These are phyloP conservation scores for Berkeleyomyces basicola DNA, from an alignment of 2,329 filamentous ascomycete species.

Conservation along the genomic window DNA sequence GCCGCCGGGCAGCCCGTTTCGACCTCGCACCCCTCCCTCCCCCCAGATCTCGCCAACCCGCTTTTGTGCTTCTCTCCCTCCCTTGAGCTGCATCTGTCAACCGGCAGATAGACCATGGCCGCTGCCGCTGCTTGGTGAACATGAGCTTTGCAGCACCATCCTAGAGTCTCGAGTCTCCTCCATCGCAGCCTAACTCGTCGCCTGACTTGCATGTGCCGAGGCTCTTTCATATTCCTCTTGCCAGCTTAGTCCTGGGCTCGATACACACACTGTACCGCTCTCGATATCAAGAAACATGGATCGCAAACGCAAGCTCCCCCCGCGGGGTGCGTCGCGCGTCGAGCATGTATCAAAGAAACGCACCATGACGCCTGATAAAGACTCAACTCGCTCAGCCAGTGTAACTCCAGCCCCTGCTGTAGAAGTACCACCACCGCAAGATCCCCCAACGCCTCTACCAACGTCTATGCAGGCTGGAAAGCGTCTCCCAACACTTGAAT, in stretches of 20 bases:
- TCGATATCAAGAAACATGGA: slow-evolving; percentile 31
- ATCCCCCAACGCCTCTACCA: slow-evolving; percentile 33
- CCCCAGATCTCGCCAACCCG: not conserved
- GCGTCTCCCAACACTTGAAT: slow-evolving; percentile 53
- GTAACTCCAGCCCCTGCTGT: slow-evolving; percentile 31
- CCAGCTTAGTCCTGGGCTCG: not conserved
- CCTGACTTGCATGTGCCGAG: not conserved
- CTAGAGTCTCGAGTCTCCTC: not conserved
- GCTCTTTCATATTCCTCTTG: not conserved
- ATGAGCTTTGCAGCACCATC: not conserved
- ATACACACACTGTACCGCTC: not conserved
- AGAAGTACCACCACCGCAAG: slow-evolving; percentile 22
- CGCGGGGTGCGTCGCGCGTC: slow-evolving; percentile 42
- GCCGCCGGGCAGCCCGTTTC: too few species aligned
- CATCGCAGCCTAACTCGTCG: not conserved
- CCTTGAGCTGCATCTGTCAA: not conserved
- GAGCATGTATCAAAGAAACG: slow-evolving; percentile 45
- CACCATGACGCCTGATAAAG: slow-evolving; percentile 36
- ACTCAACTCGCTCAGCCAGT: slow-evolving; percentile 15
- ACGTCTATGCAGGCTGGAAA: slow-evolving; percentile 44
- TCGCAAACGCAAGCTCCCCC: slow-evolving; percentile 47
- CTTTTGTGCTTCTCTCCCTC: not conserved
- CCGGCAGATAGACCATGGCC: not conserved
- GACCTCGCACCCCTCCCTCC: too few species aligned
- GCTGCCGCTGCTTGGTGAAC: not conserved